Evolutionary conservation across 257 asterid species (phyloP).

Genomic region (Rauvolfia tetraphylla): DNA sequence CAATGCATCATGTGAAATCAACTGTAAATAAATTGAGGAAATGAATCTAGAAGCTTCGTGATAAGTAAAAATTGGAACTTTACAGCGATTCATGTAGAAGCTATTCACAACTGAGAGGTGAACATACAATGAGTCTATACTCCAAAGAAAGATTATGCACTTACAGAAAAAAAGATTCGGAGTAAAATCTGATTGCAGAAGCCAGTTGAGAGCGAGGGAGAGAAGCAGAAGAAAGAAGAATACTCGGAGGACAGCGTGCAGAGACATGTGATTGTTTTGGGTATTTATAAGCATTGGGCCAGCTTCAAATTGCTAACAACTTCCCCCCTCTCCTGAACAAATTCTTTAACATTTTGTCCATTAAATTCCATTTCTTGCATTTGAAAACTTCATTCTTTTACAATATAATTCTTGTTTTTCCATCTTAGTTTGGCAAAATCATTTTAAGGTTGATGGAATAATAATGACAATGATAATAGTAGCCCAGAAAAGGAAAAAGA

Average conservation of each 20-base stretch:
- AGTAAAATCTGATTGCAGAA: not conserved
- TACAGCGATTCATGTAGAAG: not conserved
- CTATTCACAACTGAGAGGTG: not conserved
- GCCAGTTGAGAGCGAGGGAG: not conserved
- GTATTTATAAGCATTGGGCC: not conserved
- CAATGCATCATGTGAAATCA: not conserved
- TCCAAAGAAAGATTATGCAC: not conserved
- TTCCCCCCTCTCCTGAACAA: not conserved
- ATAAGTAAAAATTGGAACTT: not conserved
- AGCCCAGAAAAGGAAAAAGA: no score
- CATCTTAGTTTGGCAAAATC: not conserved
- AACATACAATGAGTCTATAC: no score
- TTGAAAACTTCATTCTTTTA: not conserved
- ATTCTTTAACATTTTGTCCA: not conserved
- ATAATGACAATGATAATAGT: no score
- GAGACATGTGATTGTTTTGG: not conserved
- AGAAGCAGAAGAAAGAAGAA: not conserved
- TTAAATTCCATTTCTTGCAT: not conserved
- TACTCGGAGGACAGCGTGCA: not conserved
- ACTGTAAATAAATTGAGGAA: not conserved
- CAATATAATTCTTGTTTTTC: no score
- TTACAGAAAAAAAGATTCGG: not conserved
- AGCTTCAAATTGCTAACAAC: not conserved
- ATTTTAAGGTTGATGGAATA: no score
- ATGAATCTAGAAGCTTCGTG: not conserved